phyloP scores from a whole-genome alignment of 176 grass and related monocot species.

The Phoenix dactylifera region DNA sequence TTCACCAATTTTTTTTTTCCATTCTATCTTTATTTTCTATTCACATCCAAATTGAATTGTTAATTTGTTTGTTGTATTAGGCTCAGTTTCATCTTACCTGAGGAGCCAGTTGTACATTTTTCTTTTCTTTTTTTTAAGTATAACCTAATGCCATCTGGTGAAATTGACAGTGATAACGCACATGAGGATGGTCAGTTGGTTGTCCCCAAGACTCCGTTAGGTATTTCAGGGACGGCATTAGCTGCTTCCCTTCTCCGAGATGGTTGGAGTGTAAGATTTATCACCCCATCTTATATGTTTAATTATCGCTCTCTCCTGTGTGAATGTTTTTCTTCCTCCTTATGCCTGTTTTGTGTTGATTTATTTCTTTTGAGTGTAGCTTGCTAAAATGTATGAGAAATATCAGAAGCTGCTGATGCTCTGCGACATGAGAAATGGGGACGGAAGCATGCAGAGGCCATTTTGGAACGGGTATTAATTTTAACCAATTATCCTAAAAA shows the following conservation, averaged over 20 bases:
- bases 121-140: too few species aligned
- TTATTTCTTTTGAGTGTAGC: slow-evolving; percentile 29
- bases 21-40: too few species aligned
- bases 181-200: slow-evolving; percentile 49
- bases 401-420: slow-evolving; percentile 96
- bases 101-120: too few species aligned
- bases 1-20: too few species aligned
- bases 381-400: slow-evolving; percentile 97
- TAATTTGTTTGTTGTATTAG: too few species aligned
- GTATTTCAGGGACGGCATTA: slow-evolving; percentile 93
- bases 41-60: too few species aligned
- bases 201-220: slow-evolving; percentile 63
- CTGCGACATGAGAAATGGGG: slow-evolving; percentile 81
- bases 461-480: slow-evolving; percentile 75
- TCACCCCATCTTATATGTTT: too few species aligned
- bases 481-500: background rate
- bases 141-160: slow-evolving; percentile 21
- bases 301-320: background rate
- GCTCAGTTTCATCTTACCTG: too few species aligned
- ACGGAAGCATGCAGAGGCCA: slow-evolving; percentile 76
- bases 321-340: slow-evolving; percentile 12
- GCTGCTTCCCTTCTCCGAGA: slow-evolving; percentile 90
- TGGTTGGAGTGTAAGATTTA: slow-evolving; percentile 88
- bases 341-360: slow-evolving; percentile 15
- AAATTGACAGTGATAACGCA: slow-evolving; percentile 13